Evolutionary conservation across 2,329 filamentous ascomycete species (phyloP).

Genomic region (Venturiaceae sp.): DNA sequence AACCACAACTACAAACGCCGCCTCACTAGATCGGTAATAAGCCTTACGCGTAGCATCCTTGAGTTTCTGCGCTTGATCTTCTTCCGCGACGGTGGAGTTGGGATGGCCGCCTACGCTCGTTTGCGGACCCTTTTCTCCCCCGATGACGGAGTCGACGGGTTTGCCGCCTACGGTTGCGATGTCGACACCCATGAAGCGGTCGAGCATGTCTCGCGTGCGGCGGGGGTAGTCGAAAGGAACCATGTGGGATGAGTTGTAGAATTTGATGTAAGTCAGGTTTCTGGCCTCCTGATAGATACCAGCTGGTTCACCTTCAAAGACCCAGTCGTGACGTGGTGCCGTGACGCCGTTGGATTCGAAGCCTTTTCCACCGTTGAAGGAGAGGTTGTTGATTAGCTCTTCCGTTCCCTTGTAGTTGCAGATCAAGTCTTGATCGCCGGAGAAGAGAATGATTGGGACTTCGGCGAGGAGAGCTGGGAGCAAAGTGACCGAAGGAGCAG

Average conservation of each 20-base stretch:
- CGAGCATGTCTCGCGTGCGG: constrained; percentile 87
- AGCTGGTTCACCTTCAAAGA: constrained; percentile 77
- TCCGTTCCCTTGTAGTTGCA: constrained; percentile 97
- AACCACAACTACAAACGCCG: constrained; percentile 72
- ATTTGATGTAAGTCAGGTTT: constrained; percentile 90
- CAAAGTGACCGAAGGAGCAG: constrained; percentile 61
- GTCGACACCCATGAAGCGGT: constrained; percentile 90
- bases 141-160: constrained; percentile 67
- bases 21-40: constrained; percentile 78
- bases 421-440: constrained; percentile 86
- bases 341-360: constrained; percentile 86
- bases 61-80: constrained; percentile 62
- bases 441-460: constrained; percentile 78
- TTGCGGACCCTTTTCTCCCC: constrained; percentile 72
- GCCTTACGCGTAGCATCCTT: constrained; percentile 80
- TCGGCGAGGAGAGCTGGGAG: constrained; percentile 71
- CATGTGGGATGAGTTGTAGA: constrained; percentile 97
- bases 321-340: constrained; percentile 90
- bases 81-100: constrained; percentile 57
- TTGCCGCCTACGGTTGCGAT: constrained; percentile 77
- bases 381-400: constrained; percentile 76
- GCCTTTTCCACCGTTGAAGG: constrained; percentile 85
- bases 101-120: constrained; percentile 68
- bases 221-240: constrained; percentile 90
- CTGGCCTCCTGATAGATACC: constrained; percentile 92